phyloP scores from a whole-genome alignment of 2,329 filamentous ascomycete genomes.

The Cytospora leucostoma region DNA sequence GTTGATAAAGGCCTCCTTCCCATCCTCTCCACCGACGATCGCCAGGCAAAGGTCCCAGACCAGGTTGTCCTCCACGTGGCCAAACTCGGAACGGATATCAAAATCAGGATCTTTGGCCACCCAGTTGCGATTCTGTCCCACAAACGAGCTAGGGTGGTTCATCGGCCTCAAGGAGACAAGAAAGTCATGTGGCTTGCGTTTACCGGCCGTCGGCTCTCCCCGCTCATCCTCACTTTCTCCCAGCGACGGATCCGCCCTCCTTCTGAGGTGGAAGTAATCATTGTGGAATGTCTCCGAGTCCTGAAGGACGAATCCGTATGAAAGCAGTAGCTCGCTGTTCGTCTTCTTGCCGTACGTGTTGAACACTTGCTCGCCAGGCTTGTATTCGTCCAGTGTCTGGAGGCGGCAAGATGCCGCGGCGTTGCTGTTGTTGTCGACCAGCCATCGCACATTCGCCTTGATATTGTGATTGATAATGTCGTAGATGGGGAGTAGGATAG shows the following conservation, averaged over 20 bases:
- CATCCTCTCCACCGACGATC: slow-evolving; percentile 33
- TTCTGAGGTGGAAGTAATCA: slow-evolving; percentile 60
- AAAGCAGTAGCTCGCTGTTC: slow-evolving; percentile 69
- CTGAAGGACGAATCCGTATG: slow-evolving; percentile 62
- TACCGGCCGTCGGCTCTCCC: not conserved
- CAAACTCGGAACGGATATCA: slow-evolving; percentile 43
- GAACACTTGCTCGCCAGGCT: slow-evolving; percentile 57
- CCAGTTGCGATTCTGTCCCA: slow-evolving; percentile 45
- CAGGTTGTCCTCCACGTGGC: slow-evolving; percentile 55
- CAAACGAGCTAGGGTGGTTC: slow-evolving; percentile 48
- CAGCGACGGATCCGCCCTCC: slow-evolving; percentile 37
- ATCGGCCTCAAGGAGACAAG: slow-evolving; percentile 56
- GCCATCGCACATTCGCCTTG: slow-evolving; percentile 60
- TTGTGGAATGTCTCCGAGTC: slow-evolving; percentile 54
- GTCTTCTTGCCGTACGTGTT: slow-evolving; percentile 77
- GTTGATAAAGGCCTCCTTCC: slow-evolving; percentile 29
- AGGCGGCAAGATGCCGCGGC: slow-evolving; percentile 45
- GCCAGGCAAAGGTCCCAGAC: slow-evolving; percentile 51
- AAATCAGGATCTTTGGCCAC: slow-evolving; percentile 32
- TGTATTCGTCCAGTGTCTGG: slow-evolving; percentile 44
- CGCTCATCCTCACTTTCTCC: slow-evolving; percentile 31
- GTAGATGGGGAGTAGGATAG: slow-evolving; percentile 68
- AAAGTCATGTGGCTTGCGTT: slow-evolving; percentile 41
- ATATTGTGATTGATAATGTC: slow-evolving; percentile 74
- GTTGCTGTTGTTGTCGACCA: slow-evolving; percentile 42